A percentile compares a stretch with the other conserved stretches of the same genome.
These are phyloP conservation scores for Exophiala calicioides DNA, from an alignment of 2,329 filamentous ascomycete genomes.

Conservation along the genomic window DNA sequence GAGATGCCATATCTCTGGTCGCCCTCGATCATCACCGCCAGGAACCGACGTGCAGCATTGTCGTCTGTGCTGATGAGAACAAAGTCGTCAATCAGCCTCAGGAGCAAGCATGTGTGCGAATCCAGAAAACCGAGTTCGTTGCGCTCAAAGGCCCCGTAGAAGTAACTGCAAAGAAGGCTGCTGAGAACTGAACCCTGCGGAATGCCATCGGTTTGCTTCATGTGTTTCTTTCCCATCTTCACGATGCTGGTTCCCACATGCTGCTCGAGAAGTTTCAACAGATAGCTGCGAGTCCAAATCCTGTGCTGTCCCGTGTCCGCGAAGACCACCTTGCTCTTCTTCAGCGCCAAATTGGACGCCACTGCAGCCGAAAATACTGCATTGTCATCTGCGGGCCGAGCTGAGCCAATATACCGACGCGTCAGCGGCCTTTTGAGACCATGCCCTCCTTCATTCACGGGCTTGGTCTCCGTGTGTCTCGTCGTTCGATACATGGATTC, in stretches of 20 bases:
- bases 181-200: constrained; percentile 91
- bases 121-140: constrained; percentile 68
- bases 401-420: constrained; percentile 29
- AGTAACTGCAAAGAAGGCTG: constrained; percentile 87
- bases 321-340: constrained; percentile 67
- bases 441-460: background rate
- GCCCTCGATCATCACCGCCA: constrained; percentile 77
- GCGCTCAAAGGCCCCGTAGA: constrained; percentile 84
- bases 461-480: constrained; percentile 66
- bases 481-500: constrained; percentile 67
- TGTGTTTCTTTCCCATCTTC: constrained; percentile 84
- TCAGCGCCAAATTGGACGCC: constrained; percentile 36
- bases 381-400: constrained; percentile 20
- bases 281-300: constrained; percentile 56
- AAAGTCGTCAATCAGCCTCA: constrained; percentile 91
- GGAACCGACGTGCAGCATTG: constrained; percentile 68
- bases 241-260: constrained; percentile 86
- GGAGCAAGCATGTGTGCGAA: constrained; percentile 59
- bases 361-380: constrained; percentile 15
- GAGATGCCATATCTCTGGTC: constrained; percentile 76
- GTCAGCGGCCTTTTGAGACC: background rate
- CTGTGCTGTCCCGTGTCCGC: constrained; percentile 67
- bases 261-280: constrained; percentile 71
- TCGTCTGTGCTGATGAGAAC: constrained; percentile 76
- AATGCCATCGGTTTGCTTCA: constrained; percentile 84